Evolutionary conservation across 2,329 filamentous ascomycete species (phyloP), one percentile per base, ranked within the genome.

Genomic region (Davidsoniella neocaledoniae): DNA sequence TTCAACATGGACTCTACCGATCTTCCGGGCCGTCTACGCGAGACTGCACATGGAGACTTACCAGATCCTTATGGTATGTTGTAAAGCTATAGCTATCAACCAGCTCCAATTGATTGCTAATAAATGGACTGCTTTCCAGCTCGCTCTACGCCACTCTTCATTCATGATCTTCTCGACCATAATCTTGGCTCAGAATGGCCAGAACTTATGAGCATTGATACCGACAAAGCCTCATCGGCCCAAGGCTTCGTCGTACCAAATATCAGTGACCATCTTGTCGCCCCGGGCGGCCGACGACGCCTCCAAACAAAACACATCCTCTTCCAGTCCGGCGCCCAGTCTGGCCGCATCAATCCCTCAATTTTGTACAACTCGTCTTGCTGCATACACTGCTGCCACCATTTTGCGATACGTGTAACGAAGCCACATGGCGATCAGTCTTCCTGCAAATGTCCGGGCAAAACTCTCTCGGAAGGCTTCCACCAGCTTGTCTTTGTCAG

Each of bases 111-210:
- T 33, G 3, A 12, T 17, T 44, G 10, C 25, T 38, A 33, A 33
- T 33, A 12, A 33, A 33, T 33, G 29, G 36, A 16, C 4, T 10
- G 46, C 14, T 46, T 33, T 38, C 21, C 43, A 55, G 54, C 41
- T 29, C 49, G 54, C 16, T 54, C 54, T 19, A 49, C 51, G 2
- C 54, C 54, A 2, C 49, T 55, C 14, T 51, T 55, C 42, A 48
- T 55, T 14, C 51, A 55, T 39, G 54, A 55, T 39, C 46, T 55
- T 10, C 53, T 55, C 37, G 53, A 55, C 42, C 54, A 55, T 10
- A 54, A 51, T 19, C 26, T 55, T 12, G 44, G 29, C 21, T 39
- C 48, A 36, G 54, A 55, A 52, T 55, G 54, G 54, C 51, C 51
- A 29, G 51, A 53, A 26, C 51, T 47, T 17, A 48, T 52, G 29